Percentiles rank a stretch among this genome's conserved stretches.
phyloP scores from a whole-genome alignment of 345 rosid species.

The Triadica sebifera region DNA sequence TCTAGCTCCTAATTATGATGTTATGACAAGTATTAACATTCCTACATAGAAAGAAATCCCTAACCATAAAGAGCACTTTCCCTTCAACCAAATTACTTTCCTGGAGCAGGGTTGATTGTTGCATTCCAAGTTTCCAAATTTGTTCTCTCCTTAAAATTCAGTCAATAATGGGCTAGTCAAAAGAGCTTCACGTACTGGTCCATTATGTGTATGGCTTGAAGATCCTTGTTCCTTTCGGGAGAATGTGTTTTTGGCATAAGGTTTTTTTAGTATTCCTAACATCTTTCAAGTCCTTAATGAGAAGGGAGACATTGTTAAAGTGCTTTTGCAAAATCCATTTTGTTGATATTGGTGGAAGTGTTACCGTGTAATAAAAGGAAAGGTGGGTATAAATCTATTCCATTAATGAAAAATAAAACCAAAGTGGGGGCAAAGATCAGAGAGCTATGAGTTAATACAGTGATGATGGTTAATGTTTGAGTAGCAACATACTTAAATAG shows the following conservation, averaged over 20 bases:
- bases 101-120: neutral
- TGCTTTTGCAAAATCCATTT: neutral
- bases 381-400: neutral
- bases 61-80: neutral
- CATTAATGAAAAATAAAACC: neutral
- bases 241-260: neutral
- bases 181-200: neutral
- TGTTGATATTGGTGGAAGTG: neutral
- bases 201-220: neutral
- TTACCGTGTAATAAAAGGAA: neutral
- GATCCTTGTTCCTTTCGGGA: neutral
- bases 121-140: neutral
- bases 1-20: neutral
- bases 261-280: neutral
- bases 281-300: constrained; percentile 3
- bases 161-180: neutral
- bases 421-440: neutral
- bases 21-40: neutral
- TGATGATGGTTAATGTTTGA: neutral
- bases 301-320: neutral
- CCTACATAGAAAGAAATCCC: neutral
- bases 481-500: neutral
- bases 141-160: neutral
- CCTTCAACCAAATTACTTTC: neutral
- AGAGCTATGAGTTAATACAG: too few relatives aligned